These are phyloP conservation scores for Suillus spraguei DNA, from an alignment of 768 basidiomycete species.

Conservation along the genomic window DNA sequence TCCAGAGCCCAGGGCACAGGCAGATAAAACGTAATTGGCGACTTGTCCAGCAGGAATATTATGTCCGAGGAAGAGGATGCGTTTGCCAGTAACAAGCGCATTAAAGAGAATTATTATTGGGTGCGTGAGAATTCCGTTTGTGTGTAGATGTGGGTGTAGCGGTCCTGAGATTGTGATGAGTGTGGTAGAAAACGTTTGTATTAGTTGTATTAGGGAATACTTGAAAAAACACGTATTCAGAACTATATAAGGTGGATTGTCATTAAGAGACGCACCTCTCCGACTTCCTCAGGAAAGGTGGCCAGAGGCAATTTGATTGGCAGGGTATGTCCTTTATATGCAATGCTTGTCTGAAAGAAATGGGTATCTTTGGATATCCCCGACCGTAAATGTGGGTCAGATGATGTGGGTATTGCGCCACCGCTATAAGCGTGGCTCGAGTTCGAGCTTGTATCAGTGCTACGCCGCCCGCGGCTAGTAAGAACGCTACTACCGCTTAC, in stretches of 20 bases:
- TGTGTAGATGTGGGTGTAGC: constrained; percentile 90
- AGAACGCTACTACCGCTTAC: constrained; percentile 46
- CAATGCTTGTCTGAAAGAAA: constrained; percentile 85
- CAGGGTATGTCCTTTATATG: constrained; percentile 79
- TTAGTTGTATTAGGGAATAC: constrained; percentile 92
- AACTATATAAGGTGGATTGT: background rate
- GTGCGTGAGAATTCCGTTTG: constrained; percentile 86
- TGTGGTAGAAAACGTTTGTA: constrained; percentile 76
- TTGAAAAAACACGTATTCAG: constrained; percentile 35
- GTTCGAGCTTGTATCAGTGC: constrained; percentile 74
- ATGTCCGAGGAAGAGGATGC: constrained; percentile 95
- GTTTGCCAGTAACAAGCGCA: constrained; percentile 91
- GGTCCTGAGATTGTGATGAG: constrained; percentile 68
- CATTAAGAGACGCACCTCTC: constrained; percentile 69
- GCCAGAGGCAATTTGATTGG: constrained; percentile 91
- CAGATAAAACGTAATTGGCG: constrained; percentile 88
- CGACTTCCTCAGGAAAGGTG: constrained; percentile 93
- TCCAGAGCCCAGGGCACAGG: constrained; percentile 91
- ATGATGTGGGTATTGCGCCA: constrained; percentile 42
- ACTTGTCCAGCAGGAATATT: constrained; percentile 89
- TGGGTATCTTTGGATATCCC: constrained; percentile 84
- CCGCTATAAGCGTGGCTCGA: constrained; percentile 55
- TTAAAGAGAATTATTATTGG: constrained; percentile 97
- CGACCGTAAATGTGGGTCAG: constrained; percentile 50
- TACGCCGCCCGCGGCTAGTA: constrained; percentile 55